Conservation (phyloP, 2,329 filamentous ascomycete species). For the Verticillium albo-atrum region DNA sequence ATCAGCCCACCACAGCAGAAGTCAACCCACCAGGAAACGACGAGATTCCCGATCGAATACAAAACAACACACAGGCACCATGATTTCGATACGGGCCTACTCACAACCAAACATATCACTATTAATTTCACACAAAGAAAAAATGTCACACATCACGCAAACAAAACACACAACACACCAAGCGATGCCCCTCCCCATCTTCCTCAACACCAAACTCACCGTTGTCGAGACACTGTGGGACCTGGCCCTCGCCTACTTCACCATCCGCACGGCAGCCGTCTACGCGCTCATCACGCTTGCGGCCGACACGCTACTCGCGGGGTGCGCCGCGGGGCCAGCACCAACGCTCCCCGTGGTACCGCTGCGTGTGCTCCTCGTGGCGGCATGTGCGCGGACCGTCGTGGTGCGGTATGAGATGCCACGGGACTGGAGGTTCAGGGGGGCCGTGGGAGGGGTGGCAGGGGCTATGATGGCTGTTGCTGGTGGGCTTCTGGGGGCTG, state of each 20-base stretch:
- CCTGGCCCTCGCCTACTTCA: slow-evolving; percentile 28
- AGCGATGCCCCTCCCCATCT: not conserved
- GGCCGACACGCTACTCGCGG: slow-evolving; percentile 13
- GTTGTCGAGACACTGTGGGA: slow-evolving; percentile 33
- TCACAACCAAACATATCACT: not conserved
- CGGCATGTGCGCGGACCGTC: slow-evolving; percentile 4
- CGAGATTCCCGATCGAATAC: not conserved
- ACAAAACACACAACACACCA: not conserved
- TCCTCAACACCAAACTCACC: slow-evolving; percentile 2
- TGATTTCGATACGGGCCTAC: not conserved
- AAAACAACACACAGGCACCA: not conserved
- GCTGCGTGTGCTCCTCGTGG: not conserved
- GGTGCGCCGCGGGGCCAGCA: slow-evolving; percentile 2
- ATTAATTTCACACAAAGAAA: not conserved
- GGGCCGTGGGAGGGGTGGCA: slow-evolving; percentile 6
- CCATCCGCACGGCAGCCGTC: slow-evolving; percentile 23
- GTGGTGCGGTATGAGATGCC: slow-evolving; percentile 7
- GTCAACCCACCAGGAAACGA: not conserved
- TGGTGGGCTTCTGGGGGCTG: not conserved
- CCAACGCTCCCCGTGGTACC: not conserved
- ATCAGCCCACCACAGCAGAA: not conserved
- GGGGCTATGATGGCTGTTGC: not conserved
- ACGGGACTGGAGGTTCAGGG: slow-evolving; percentile 7
- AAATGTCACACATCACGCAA: not conserved
- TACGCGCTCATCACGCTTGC: slow-evolving; percentile 24